Evolutionary conservation across 257 asterid genomes (phyloP).

Genomic region (Solanum ossicruentum): DNA sequence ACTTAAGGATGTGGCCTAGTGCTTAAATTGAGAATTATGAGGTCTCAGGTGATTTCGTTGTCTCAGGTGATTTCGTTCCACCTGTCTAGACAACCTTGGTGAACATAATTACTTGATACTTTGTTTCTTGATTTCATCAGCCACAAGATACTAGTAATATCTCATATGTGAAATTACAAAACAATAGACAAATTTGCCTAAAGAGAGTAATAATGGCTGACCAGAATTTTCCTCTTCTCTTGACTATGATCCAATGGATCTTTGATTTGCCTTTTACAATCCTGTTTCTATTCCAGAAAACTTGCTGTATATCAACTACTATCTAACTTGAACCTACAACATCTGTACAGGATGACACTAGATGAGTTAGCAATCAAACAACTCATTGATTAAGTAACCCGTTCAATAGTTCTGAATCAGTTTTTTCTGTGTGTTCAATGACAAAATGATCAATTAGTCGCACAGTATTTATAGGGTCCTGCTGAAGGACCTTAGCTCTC

Average conservation of each 20-base stretch:
- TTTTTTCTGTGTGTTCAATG: slow-evolving; percentile 33
- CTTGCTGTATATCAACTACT: not conserved
- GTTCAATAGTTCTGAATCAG: slow-evolving; percentile 21
- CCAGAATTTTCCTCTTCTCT: not conserved
- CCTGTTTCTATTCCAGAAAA: not conserved
- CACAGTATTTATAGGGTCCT: slow-evolving; percentile 67
- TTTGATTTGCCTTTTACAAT: not conserved
- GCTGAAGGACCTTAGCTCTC: slow-evolving; percentile 53
- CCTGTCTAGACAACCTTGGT: not conserved
- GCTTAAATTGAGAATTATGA: too few species aligned
- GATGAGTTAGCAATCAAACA: not conserved
- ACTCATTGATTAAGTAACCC: slow-evolving; percentile 18
- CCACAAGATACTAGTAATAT: not conserved
- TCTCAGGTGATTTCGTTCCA: not conserved
- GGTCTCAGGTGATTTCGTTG: not conserved
- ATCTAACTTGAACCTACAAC: not conserved
- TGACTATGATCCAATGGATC: not conserved
- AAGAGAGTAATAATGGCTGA: not conserved
- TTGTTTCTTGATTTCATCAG: not conserved
- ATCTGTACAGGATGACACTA: not conserved
- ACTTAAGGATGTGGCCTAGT: not conserved
- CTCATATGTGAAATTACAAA: not conserved
- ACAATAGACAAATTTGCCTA: not conserved
- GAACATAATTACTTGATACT: too few species aligned
- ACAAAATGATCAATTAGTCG: slow-evolving; percentile 72